Evolutionary conservation across 164 flowering plant genomes (phyloP), one percentile per base, ranked within the genome.

Genomic region (Nymphaea colorata): DNA sequence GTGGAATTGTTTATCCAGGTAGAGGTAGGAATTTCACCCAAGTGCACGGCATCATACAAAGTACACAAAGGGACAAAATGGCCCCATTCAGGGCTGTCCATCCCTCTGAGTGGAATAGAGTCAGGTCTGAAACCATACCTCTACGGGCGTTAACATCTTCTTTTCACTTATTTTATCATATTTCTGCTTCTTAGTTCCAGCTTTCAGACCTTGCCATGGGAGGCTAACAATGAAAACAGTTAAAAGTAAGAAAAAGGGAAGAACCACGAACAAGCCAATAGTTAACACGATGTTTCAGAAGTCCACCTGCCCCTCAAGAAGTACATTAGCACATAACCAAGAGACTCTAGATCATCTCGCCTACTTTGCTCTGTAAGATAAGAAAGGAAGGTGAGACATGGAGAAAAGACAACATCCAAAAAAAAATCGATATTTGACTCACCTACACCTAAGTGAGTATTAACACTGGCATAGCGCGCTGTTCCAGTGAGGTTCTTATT

Each of bases 281-380:
- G 42, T 61, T 51, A 15, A 51, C 14, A 51, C 57, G 12, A 51
- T 51, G 14, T 51, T 51, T 51, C 14, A 51, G 14, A 11, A 61
- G 14, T 59, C n/a, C n/a, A 88, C 95, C 95, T 88, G 82, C 95
- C 91, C 68, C 91, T 79, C 47, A 88, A 71, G 71, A 86, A 88
- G 75, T 88, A 88, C 91, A 88, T 85, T 44, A 88, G 91, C 80
- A 88, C 90, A 68, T 86, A 88, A 75, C 91, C 95, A 72, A 88
- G 84, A 64, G 95, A 88, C 71, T 88, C 91, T 72, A 88, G 77
- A 83, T 88, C 95, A 76, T 88, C 95, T 67, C 95, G 79, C 77
- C 95, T 84, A 81, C 91, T 88, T 84, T 88, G 95, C 68, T 88
- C 95, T 88, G 87, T 16, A 17, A 47, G 75, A 60, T 64, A 12